phyloP scores from a whole-genome alignment of 2,329 filamentous ascomycete species.

The Epichloe bromicola region DNA sequence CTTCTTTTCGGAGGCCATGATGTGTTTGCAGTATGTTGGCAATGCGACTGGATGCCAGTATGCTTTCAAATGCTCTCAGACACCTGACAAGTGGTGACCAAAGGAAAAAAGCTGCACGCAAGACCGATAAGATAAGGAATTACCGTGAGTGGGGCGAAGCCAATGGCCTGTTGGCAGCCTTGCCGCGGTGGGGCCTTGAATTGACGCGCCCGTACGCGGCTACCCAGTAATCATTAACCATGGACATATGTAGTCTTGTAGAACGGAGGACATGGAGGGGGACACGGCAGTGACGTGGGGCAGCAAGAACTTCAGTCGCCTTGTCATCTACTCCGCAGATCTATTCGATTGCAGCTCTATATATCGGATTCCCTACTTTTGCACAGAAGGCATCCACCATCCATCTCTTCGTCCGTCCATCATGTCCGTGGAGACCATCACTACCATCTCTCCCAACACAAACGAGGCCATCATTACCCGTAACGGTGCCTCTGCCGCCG shows the following conservation, averaged over 20 bases:
- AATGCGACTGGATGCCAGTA: neutral
- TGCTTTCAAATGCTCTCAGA: neutral
- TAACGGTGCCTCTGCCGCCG: constrained; percentile 55
- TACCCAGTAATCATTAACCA: neutral
- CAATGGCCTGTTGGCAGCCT: neutral
- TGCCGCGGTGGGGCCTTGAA: constrained; percentile 3
- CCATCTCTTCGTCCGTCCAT: constrained; percentile 10
- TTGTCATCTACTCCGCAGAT: neutral
- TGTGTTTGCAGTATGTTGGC: neutral
- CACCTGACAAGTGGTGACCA: no score
- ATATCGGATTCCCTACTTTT: no score
- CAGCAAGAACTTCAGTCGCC: neutral
- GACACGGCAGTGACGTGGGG: neutral
- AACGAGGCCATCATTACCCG: constrained; percentile 74
- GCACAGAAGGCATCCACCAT: neutral
- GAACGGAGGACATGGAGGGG: neutral
- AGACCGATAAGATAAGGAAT: neutral
- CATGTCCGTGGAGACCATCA: constrained; percentile 53
- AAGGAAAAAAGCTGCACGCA: constrained; percentile 4
- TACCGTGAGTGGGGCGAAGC: neutral
- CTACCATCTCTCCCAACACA: constrained; percentile 81
- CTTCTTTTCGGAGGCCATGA: constrained; percentile 55
- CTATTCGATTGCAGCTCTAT: neutral
- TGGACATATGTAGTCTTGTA: no score
- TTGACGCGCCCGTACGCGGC: constrained; percentile 3